phyloP scores from a whole-genome alignment of 805 yeast genomes.

The Lachancea waltii region DNA sequence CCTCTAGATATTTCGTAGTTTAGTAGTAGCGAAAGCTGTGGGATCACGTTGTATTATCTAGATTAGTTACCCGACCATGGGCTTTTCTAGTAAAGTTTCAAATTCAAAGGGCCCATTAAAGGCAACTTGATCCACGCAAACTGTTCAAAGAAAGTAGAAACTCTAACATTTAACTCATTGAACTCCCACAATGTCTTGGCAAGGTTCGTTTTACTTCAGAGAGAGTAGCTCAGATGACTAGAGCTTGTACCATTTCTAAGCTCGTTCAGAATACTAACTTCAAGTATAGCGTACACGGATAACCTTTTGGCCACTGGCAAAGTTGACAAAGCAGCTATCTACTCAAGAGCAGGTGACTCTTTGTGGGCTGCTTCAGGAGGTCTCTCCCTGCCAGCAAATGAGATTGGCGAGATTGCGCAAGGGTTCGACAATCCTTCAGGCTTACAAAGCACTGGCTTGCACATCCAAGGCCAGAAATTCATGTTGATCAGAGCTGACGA shows the following conservation, averaged over 20 bases:
- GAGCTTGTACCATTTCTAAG: too few species aligned
- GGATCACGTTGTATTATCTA: too few species aligned
- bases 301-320: constrained; percentile 82
- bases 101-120: too few species aligned
- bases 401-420: constrained; percentile 62
- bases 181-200: constrained; percentile 41
- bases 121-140: neutral
- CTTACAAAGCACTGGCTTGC: constrained; percentile 82
- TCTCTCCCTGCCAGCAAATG: constrained; percentile 57
- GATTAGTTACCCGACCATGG: too few species aligned
- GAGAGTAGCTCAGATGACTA: too few species aligned
- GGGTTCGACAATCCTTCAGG: constrained; percentile 77
- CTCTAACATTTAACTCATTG: too few species aligned
- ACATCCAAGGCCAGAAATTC: constrained; percentile 78
- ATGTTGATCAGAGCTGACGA: constrained; percentile 85
- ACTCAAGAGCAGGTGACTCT: constrained; percentile 91
- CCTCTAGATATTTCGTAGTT: too few species aligned
- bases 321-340: constrained; percentile 87
- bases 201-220: constrained; percentile 32
- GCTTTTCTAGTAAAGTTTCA: too few species aligned
- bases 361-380: constrained; percentile 84
- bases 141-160: too few species aligned
- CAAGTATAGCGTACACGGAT: constrained; percentile 77
- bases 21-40: too few species aligned
- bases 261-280: constrained; percentile 2